phyloP scores from a whole-genome alignment of 495 filamentous ascomycete genomes.

The Trichocladium antarcticum region DNA sequence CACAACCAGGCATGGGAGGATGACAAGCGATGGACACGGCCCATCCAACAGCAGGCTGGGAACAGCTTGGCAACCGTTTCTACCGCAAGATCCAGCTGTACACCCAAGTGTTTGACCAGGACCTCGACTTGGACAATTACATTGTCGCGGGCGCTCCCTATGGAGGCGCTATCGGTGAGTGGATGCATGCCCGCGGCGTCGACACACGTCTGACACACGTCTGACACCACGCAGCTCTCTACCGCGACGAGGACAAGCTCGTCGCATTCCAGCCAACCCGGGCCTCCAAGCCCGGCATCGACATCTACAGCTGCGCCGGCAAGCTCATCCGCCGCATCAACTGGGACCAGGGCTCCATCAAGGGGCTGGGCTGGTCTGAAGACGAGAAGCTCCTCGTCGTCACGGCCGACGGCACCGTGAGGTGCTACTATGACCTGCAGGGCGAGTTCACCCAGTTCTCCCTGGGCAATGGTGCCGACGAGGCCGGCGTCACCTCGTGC shows the following conservation, averaged over 20 bases:
- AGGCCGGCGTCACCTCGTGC: slow-evolving; percentile 74
- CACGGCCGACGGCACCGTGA: slow-evolving; percentile 78
- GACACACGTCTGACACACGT: not conserved
- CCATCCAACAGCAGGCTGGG: slow-evolving; percentile 83
- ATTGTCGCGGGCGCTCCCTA: slow-evolving; percentile 88
- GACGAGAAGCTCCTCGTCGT: slow-evolving; percentile 88
- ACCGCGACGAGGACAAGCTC: slow-evolving; percentile 80
- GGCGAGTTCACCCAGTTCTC: slow-evolving; percentile 93
- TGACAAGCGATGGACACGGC: slow-evolving; percentile 38
- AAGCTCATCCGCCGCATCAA: slow-evolving; percentile 57
- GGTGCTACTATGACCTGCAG: slow-evolving; percentile 84
- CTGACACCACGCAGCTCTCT: slow-evolving; percentile 51
- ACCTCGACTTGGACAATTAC: slow-evolving; percentile 91
- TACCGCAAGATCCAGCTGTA: slow-evolving; percentile 91
- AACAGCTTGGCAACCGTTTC: slow-evolving; percentile 78
- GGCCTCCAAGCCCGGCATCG: slow-evolving; percentile 70
- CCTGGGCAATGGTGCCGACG: slow-evolving; percentile 82
- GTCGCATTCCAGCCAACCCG: slow-evolving; percentile 60
- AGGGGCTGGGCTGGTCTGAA: slow-evolving; percentile 91
- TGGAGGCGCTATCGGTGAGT: slow-evolving; percentile 79
- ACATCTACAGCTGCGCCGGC: slow-evolving; percentile 87
- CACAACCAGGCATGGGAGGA: slow-evolving; percentile 22
- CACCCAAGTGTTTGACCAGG: slow-evolving; percentile 79
- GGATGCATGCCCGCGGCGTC: not conserved
- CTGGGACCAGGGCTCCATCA: slow-evolving; percentile 88